Percentiles rank a stretch among this genome's conserved stretches.
Evolutionary conservation across 164 flowering plant species (phyloP).

Genomic region (Aristolochia fimbriata): DNA sequence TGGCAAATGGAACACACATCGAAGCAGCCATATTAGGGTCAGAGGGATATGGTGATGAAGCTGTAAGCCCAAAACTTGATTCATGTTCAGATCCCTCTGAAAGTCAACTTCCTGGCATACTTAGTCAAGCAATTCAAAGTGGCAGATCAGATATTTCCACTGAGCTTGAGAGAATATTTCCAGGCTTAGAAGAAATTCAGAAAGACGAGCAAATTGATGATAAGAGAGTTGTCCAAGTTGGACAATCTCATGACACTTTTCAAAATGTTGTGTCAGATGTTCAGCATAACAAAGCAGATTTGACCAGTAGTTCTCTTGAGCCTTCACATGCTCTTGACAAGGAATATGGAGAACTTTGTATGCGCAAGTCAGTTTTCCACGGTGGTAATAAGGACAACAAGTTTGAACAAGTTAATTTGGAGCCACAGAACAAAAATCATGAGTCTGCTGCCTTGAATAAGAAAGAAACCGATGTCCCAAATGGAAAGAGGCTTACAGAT

Average conservation of each 20-base stretch:
- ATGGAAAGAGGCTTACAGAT: conserved; percentile 22
- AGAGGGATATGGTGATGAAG: neutral
- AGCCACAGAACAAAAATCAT: conserved; percentile 1
- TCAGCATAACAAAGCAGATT: conserved; percentile 22
- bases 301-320: neutral
- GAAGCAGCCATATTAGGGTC: neutral
- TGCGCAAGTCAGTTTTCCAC: too few relatives aligned
- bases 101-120: neutral
- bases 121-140: neutral
- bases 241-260: conserved; percentile 21
- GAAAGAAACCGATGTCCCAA: conserved; percentile 30
- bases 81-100: neutral
- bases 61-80: neutral
- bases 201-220: conserved; percentile 20
- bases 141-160: neutral
- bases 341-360: too few relatives aligned
- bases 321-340: conserved; percentile 1
- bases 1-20: conserved; percentile 1
- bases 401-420: conserved; percentile 27
- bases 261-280: conserved; percentile 20
- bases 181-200: conserved; percentile 16
- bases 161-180: neutral
- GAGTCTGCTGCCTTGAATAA: conserved; percentile 15
- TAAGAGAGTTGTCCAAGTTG: conserved; percentile 16
- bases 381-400: conserved; percentile 6